phyloP scores from a whole-genome alignment of 306 rosid species.

The Purshia tridentata region DNA sequence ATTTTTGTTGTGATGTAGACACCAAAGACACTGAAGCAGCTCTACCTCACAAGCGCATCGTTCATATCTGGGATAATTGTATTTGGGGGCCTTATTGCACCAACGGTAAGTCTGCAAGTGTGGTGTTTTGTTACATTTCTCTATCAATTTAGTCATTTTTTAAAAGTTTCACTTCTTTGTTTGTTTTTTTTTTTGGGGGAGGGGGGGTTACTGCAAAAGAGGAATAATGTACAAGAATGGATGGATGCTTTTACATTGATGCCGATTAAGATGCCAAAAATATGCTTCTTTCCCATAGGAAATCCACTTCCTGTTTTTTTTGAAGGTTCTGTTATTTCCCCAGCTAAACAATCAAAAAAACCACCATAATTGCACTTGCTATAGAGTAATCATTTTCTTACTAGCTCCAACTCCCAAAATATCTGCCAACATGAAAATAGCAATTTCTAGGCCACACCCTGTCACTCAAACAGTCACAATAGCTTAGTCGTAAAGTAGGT shows the following conservation, averaged over 20 bases:
- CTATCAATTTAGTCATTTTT: neutral
- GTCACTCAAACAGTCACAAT: too few relatives aligned
- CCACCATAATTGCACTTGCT: too few relatives aligned
- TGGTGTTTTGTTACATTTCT: neutral
- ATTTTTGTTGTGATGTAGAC: slow-evolving; percentile 51
- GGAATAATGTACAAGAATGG: neutral
- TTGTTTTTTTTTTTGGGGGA: too few relatives aligned
- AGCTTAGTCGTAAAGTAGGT: too few relatives aligned
- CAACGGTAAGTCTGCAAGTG: slow-evolving; percentile 58
- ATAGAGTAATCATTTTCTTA: too few relatives aligned
- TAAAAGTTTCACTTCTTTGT: neutral
- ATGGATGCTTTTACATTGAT: neutral
- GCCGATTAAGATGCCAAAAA: neutral
- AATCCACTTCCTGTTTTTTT: neutral
- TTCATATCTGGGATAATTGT: slow-evolving; percentile 69
- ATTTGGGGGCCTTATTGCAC: slow-evolving; percentile 91
- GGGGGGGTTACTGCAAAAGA: too few relatives aligned
- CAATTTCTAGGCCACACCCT: too few relatives aligned
- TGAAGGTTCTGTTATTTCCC: too few relatives aligned
- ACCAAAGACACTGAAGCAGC: slow-evolving; percentile 80
- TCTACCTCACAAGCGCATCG: slow-evolving; percentile 64
- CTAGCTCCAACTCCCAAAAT: too few relatives aligned
- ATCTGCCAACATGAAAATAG: too few relatives aligned
- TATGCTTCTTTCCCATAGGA: neutral
- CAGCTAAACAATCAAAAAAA: too few relatives aligned